phyloP scores from a whole-genome alignment of 1,284 basidiomycete genomes.

The Trichosporon coremiiforme region DNA sequence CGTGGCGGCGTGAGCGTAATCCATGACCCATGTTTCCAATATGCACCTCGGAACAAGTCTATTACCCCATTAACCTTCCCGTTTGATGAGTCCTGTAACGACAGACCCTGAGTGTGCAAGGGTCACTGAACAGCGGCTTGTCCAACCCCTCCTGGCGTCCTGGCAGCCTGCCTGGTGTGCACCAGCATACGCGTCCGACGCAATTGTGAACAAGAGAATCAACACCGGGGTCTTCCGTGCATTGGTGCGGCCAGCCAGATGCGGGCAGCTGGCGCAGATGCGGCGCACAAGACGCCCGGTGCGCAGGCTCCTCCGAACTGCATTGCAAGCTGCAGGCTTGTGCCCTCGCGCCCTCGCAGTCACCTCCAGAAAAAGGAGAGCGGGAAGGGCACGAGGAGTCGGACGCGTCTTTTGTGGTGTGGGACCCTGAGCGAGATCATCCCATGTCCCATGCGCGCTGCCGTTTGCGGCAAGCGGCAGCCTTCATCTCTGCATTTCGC shows the following conservation, averaged over 20 bases:
- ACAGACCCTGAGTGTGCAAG: conserved; percentile 5
- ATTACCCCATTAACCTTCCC: conserved; percentile 1
- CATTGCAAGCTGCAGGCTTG: no score
- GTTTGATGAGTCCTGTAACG: background rate
- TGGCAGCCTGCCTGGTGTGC: background rate
- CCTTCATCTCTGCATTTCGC: background rate
- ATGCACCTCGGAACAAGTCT: conserved; percentile 2
- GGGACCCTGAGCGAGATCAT: background rate
- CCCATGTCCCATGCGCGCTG: conserved; percentile 7
- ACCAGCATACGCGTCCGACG: background rate
- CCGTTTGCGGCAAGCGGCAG: background rate
- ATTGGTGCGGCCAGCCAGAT: no score
- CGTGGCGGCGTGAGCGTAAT: no score
- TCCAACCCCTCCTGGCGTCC: background rate
- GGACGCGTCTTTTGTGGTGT: background rate
- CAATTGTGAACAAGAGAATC: background rate
- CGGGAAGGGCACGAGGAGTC: conserved; percentile 7
- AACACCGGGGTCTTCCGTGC: background rate
- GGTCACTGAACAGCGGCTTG: background rate
- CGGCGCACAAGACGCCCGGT: background rate
- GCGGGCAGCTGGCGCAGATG: background rate
- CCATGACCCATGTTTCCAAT: background rate
- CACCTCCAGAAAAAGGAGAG: background rate
- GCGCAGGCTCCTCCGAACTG: background rate
- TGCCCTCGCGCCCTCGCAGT: background rate